A percentile compares a stretch with the other conserved stretches of the same genome.
Evolutionary conservation across 257 asterid species (phyloP).

Genomic region (Solanum tacnaense): DNA sequence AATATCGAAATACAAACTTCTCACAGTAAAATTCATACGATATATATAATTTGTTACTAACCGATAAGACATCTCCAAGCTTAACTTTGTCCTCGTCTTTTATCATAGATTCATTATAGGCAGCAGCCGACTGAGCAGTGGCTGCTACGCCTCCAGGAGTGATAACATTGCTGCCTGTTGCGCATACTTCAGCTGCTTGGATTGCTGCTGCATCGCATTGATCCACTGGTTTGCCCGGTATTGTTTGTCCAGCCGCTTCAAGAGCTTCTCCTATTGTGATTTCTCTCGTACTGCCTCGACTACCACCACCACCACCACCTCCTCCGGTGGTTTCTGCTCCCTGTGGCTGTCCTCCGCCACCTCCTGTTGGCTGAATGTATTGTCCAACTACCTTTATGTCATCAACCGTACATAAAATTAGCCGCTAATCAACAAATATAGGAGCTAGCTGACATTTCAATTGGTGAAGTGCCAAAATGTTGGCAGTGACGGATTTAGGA

Average conservation of each 20-base stretch:
- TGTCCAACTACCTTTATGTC: conserved; percentile 36
- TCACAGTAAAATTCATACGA: too few relatives aligned
- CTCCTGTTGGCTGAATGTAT: conserved; percentile 7
- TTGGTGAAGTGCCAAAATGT: too few relatives aligned
- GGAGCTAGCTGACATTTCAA: not conserved
- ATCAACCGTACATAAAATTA: not conserved
- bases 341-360: not conserved
- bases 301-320: not conserved
- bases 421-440: not conserved
- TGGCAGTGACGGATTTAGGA: not conserved
- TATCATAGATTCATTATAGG: conserved; percentile 34
- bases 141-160: conserved; percentile 62
- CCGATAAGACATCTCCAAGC: conserved; percentile 39
- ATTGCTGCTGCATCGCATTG: conserved; percentile 76
- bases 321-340: not conserved
- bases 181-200: conserved; percentile 64
- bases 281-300: not conserved
- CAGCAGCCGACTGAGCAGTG: conserved; percentile 67
- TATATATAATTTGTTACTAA: not conserved
- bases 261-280: conserved; percentile 73
- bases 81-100: conserved; percentile 48
- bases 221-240: conserved; percentile 44
- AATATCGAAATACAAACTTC: not conserved
- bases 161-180: conserved; percentile 38
- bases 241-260: conserved; percentile 42